phyloP scores from a whole-genome alignment of 2,329 filamentous ascomycete genomes.

The Phoma sp. region DNA sequence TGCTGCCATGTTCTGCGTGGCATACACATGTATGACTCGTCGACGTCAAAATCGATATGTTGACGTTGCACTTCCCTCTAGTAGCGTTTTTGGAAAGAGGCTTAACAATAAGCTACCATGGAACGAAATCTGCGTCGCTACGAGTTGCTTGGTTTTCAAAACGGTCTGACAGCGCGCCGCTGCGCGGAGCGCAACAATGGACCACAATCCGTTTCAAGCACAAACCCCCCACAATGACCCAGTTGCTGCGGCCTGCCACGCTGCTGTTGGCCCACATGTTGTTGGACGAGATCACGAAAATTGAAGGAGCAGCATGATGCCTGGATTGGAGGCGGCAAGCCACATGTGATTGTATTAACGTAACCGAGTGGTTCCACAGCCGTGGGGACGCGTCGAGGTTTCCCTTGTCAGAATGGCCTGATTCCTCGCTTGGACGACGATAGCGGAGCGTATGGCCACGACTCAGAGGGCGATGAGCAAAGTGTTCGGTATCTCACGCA shows the following conservation, averaged over 20 bases:
- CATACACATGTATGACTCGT: constrained; percentile 2
- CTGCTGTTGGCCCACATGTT: constrained; percentile 1
- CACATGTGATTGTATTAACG: constrained; percentile 17
- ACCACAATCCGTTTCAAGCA: constrained; percentile 2
- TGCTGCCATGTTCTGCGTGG: neutral
- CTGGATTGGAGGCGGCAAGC: constrained; percentile 1
- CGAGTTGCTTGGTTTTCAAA: constrained; percentile 5
- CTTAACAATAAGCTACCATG: neutral
- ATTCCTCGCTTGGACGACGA: constrained; percentile 12
- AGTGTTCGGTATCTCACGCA: constrained; percentile 7
- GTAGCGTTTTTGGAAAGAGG: constrained; percentile 3
- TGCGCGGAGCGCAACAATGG: constrained; percentile 4
- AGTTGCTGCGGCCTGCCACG: neutral
- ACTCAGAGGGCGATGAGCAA: constrained; percentile 7
- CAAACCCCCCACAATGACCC: neutral
- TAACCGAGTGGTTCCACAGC: constrained; percentile 16
- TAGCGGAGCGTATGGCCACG: constrained; percentile 8
- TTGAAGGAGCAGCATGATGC: constrained; percentile 7
- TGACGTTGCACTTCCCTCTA: constrained; percentile 5
- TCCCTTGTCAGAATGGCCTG: constrained; percentile 13
- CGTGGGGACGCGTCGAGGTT: constrained; percentile 7
- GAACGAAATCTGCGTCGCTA: constrained; percentile 5
- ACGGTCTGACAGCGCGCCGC: constrained; percentile 8
- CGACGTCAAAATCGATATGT: constrained; percentile 1
- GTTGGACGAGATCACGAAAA: neutral